phyloP scores from a whole-genome alignment of 257 asterid genomes.

The Penstemon newberryi region DNA sequence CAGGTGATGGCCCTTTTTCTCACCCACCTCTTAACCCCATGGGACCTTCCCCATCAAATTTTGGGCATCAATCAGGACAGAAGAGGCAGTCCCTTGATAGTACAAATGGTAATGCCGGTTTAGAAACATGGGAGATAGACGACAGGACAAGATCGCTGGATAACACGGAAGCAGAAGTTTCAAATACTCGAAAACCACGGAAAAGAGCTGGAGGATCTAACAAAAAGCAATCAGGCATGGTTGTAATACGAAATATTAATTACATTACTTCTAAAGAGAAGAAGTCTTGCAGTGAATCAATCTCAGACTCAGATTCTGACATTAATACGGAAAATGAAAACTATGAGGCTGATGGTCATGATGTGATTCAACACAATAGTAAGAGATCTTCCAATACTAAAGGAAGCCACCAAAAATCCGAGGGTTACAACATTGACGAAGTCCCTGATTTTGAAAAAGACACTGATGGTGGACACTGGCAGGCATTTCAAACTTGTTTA shows the following conservation, averaged over 20 bases:
- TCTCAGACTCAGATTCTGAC: conserved; percentile 50
- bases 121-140: conserved; percentile 43
- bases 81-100: conserved; percentile 51
- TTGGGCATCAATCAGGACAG: conserved; percentile 43
- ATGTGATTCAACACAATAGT: conserved; percentile 32
- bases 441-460: conserved; percentile 49
- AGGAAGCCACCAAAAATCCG: conserved; percentile 36
- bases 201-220: conserved; percentile 50
- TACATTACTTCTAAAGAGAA: conserved; percentile 48
- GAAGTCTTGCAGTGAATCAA: conserved; percentile 41
- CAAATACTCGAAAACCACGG: conserved; percentile 43
- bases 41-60: conserved; percentile 51
- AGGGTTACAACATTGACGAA: conserved; percentile 31
- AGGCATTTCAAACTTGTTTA: conserved; percentile 83
- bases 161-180: conserved; percentile 46
- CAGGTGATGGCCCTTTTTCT: conserved; percentile 59
- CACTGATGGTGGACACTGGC: conserved; percentile 70
- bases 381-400: conserved; percentile 47
- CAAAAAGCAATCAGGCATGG: conserved; percentile 46
- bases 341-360: conserved; percentile 37
- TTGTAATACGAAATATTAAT: conserved; percentile 53
- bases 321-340: conserved; percentile 44
- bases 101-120: conserved; percentile 46
- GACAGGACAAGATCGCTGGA: conserved; percentile 34
- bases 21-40: conserved; percentile 63